Base-by-base conservation (phyloP, 2,329 filamentous ascomycete genomes). In the Chrysoporthe puriensis region DNA sequence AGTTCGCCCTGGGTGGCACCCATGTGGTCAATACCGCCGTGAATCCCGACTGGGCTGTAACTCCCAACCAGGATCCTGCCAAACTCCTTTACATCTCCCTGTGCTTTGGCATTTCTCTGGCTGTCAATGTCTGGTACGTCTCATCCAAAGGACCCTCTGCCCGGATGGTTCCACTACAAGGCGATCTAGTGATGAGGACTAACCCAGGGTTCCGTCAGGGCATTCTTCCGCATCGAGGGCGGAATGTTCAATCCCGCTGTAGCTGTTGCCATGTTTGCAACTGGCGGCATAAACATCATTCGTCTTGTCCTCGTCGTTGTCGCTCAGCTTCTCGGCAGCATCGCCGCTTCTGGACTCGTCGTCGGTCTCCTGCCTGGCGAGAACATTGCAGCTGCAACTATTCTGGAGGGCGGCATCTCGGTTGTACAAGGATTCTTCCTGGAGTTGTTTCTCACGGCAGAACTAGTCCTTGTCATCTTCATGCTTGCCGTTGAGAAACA, bases 401-500 rank as follows among this genome's bases (percentile, higher is more conserved):
- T 80, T 4, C 81, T 91, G 2, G 81, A 81, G 1, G 79, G 80
- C 13, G 84, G 83, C 14, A 80, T 85, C 4, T 85, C 79, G 67
- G 79, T 83, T 11, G 80, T 80, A 0, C 88, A 87, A 68, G 89
- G 89, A 7, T 79, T 91, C 52, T 90, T 91, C 73, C 84, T 91
- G 60, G 89, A 91, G 76, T 85, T 89, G 79, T 88, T 91, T 72
- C 80, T 90, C 48, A 91, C 89, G 0, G 80, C 86, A 0, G 83
- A 90, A 74, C 80, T 91, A 11, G 84, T 90, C 8, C 81, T 91
- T 64, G 85, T 88, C 2, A 86, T 91, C 42, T 86, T 89, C 76
- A 90, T 92, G 85, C 82, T 92, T 57, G 90, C 90, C 0, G 86
- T 88, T 4, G 90, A 92, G 75, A 93, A 93, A 79, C 90, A 93